Evolutionary conservation across 2,329 filamentous ascomycete species (phyloP).

Genomic region (Aspergillus quadrilineatus): DNA sequence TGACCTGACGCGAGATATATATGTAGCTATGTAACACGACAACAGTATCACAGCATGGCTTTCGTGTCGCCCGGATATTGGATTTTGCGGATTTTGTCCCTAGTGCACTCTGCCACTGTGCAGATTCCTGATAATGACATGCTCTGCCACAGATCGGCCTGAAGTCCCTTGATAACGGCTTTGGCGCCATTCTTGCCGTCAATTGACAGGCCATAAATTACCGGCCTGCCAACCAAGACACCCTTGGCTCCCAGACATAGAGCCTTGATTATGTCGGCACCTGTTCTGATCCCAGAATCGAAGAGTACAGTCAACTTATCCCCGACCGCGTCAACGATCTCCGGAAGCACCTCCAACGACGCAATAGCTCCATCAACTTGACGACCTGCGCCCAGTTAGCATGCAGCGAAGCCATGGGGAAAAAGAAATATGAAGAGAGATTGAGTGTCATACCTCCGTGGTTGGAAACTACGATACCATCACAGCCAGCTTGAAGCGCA

Average conservation of each 20-base stretch:
- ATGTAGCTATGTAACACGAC: too few relatives aligned
- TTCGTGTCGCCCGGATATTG: conserved; percentile 38
- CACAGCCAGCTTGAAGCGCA: conserved; percentile 46
- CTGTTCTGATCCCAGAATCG: conserved; percentile 52
- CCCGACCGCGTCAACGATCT: conserved; percentile 61
- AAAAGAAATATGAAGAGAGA: neutral
- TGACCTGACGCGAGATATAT: neutral
- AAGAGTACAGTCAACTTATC: conserved; percentile 50
- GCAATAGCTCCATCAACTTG: conserved; percentile 54
- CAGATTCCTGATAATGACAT: conserved; percentile 56
- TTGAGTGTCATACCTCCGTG: conserved; percentile 45
- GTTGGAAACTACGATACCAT: conserved; percentile 54
- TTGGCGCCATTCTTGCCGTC: conserved; percentile 57
- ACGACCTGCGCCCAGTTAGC: conserved; percentile 31
- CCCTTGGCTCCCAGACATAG: conserved; percentile 57
- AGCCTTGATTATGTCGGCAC: conserved; percentile 53
- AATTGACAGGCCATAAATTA: conserved; percentile 58
- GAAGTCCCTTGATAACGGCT: conserved; percentile 50
- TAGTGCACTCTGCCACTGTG: conserved; percentile 36
- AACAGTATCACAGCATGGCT: conserved; percentile 30
- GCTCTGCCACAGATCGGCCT: conserved; percentile 56
- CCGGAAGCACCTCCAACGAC: conserved; percentile 55
- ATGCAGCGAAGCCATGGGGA: neutral
- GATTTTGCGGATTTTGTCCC: conserved; percentile 34
- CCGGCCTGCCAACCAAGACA: conserved; percentile 58